These are phyloP conservation scores for Berberis vulgaris DNA, from an alignment of 164 flowering plant species.

Conservation along the genomic window DNA sequence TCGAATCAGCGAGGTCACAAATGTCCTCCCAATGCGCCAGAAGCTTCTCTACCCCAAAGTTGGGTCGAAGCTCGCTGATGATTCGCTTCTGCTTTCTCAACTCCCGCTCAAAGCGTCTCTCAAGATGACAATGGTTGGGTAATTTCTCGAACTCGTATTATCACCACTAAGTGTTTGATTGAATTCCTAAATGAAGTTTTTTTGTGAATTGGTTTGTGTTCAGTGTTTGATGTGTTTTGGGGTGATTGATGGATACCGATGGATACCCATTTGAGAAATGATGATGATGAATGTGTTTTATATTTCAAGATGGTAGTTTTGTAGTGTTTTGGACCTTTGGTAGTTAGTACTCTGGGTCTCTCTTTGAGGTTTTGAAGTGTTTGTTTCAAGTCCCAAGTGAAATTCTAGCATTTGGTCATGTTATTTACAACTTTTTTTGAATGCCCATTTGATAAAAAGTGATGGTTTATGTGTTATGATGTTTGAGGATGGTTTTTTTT, in stretches of 20 bases:
- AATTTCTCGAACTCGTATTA: neutral
- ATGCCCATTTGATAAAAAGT: no score
- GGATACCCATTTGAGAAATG: no score
- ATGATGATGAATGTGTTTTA: neutral
- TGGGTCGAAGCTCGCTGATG: constrained; percentile 69
- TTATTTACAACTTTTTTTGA: no score
- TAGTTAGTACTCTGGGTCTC: neutral
- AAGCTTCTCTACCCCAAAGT: constrained; percentile 94
- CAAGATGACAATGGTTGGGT: constrained; percentile 99
- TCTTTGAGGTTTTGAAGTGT: no score
- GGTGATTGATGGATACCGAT: no score
- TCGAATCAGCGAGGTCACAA: constrained; percentile 79
- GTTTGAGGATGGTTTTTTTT: no score
- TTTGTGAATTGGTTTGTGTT: neutral
- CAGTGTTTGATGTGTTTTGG: neutral
- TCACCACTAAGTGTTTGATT: no score
- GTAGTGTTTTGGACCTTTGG: neutral
- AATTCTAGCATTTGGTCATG: no score
- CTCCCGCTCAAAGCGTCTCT: constrained; percentile 73
- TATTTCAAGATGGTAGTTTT: neutral
- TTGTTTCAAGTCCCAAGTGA: no score
- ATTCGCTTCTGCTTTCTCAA: constrained; percentile 60
- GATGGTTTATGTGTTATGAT: no score
- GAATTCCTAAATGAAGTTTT: neutral
- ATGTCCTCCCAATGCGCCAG: constrained; percentile 89